Conservation (phyloP, 1,284 basidiomycete genomes). For the Gomphus sp. region DNA sequence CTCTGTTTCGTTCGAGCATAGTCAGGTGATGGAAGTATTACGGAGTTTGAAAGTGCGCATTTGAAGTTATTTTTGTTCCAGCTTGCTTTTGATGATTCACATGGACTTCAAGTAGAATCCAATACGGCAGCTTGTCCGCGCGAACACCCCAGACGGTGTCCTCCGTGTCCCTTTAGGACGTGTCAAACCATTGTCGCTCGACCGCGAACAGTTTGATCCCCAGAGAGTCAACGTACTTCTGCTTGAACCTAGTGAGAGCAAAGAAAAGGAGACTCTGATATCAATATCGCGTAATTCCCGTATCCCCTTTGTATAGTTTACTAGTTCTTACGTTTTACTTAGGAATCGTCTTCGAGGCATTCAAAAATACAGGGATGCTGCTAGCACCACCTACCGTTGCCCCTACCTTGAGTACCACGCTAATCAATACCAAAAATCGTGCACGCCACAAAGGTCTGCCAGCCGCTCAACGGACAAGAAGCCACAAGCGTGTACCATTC, state of each 20-base stretch:
- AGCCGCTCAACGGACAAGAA: background rate
- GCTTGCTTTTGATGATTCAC: background rate
- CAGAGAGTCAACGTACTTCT: background rate
- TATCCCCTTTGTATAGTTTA: background rate
- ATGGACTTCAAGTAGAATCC: background rate
- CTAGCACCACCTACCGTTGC: background rate
- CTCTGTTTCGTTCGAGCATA: background rate
- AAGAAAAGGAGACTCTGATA: background rate
- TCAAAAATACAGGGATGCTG: background rate
- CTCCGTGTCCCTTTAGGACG: background rate
- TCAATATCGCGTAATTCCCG: background rate
- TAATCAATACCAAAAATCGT: background rate
- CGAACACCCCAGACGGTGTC: background rate
- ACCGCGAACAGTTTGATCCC: background rate
- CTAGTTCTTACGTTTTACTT: background rate
- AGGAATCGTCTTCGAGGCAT: background rate
- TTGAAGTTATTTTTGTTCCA: background rate
- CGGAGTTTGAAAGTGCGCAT: background rate
- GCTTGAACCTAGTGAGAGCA: background rate
- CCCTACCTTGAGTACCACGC: background rate
- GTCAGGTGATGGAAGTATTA: background rate
- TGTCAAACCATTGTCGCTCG: background rate
- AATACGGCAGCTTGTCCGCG: background rate
- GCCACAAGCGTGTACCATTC: background rate
- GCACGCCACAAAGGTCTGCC: background rate